Conservation (phyloP, 345 rosid genomes). For the Citrus maxima region DNA sequence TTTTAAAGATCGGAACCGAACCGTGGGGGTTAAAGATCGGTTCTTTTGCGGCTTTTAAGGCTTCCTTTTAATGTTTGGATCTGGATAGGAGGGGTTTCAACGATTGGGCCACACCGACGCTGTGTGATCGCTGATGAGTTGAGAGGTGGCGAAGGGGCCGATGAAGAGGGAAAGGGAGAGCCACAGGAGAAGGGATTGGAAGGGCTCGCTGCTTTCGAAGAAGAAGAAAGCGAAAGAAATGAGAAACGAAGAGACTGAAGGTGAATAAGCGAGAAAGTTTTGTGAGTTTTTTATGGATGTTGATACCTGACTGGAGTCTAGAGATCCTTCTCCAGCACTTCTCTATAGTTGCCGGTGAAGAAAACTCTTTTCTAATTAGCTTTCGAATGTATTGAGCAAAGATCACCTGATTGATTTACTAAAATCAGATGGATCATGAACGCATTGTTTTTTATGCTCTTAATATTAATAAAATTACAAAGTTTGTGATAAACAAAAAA, state of each 20-base stretch:
- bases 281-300: slow-evolving; percentile 18
- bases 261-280: slow-evolving; percentile 32
- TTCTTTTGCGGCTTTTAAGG: slow-evolving; percentile 20
- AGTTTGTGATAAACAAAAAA: too few relatives aligned
- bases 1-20: neutral
- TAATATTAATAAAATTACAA: too few relatives aligned
- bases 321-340: too few relatives aligned
- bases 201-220: slow-evolving; percentile 58
- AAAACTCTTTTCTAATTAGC: too few relatives aligned
- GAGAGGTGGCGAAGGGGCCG: slow-evolving; percentile 72
- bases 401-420: too few relatives aligned
- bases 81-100: slow-evolving; percentile 35
- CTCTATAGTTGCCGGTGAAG: too few relatives aligned
- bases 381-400: too few relatives aligned
- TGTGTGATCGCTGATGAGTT: slow-evolving; percentile 67
- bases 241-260: slow-evolving; percentile 37
- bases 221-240: slow-evolving; percentile 54
- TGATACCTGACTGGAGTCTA: neutral
- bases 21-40: slow-evolving; percentile 1
- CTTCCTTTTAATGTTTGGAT: slow-evolving; percentile 33
- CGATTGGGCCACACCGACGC: slow-evolving; percentile 76
- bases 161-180: slow-evolving; percentile 57
- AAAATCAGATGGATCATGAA: too few relatives aligned
- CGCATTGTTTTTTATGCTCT: too few relatives aligned
- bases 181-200: slow-evolving; percentile 67